Evolutionary conservation across 257 asterid species (phyloP).

Genomic region (Thymus mandschuricus): DNA sequence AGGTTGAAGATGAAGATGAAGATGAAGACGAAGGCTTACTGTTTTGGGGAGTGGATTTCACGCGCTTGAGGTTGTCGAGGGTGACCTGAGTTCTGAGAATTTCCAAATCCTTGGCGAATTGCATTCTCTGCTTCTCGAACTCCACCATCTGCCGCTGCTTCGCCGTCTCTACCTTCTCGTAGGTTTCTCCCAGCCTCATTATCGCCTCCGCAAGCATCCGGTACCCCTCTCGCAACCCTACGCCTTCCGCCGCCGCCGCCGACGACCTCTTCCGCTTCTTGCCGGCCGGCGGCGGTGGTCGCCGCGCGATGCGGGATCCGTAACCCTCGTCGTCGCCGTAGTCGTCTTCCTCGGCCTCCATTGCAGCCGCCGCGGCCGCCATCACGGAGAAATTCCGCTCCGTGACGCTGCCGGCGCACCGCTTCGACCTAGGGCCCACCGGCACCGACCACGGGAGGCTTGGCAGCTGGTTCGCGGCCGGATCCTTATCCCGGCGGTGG

Average conservation of each 20-base stretch:
- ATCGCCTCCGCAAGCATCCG: slow-evolving; percentile 70
- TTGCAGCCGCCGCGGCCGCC: slow-evolving; percentile 74
- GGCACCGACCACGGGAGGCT: slow-evolving; percentile 62
- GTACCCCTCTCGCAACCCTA: slow-evolving; percentile 50
- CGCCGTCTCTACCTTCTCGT: slow-evolving; percentile 78
- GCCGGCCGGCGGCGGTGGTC: slow-evolving; percentile 25
- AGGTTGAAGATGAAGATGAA: background rate
- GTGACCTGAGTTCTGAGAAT: slow-evolving; percentile 76
- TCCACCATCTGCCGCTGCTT: slow-evolving; percentile 91
- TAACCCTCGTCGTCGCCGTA: slow-evolving; percentile 42
- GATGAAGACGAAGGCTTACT: slow-evolving; percentile 38
- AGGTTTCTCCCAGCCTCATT: slow-evolving; percentile 58
- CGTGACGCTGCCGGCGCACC: slow-evolving; percentile 52
- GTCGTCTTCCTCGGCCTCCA: slow-evolving; percentile 52
- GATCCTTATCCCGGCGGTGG: slow-evolving; percentile 31
- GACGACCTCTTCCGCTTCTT: slow-evolving; percentile 36
- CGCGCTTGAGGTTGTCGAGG: slow-evolving; percentile 66
- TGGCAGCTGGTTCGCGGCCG: slow-evolving; percentile 34
- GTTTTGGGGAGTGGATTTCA: slow-evolving; percentile 44
- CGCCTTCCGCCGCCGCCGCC: slow-evolving; percentile 22
- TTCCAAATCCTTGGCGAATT: slow-evolving; percentile 85
- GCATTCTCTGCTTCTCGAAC: slow-evolving; percentile 89
- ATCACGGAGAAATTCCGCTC: slow-evolving; percentile 71
- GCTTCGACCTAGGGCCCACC: slow-evolving; percentile 79
- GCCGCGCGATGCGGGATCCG: slow-evolving; percentile 36